Evolutionary conservation across 108 stramenopile species (phyloP).

Genomic region (Nitzschia sp.): DNA sequence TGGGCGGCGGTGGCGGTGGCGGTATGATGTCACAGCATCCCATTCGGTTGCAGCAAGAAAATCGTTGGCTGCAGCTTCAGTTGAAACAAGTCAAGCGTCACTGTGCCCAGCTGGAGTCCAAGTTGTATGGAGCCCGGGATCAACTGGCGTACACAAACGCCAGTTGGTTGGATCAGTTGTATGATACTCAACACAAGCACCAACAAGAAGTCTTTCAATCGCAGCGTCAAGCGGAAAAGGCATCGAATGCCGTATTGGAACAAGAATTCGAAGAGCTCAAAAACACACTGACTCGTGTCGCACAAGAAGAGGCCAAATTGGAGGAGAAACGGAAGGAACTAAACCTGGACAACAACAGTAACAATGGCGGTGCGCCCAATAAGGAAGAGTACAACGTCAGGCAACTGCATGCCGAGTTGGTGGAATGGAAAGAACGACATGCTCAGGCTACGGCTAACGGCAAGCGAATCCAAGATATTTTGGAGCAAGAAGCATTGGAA

Average conservation of each 20-base stretch:
- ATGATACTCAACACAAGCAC: slow-evolving; percentile 7
- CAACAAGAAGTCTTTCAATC: slow-evolving; percentile 10
- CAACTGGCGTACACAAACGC: slow-evolving; percentile 15
- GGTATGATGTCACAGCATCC: background rate
- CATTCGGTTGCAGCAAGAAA: slow-evolving; percentile 8
- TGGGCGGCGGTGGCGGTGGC: background rate
- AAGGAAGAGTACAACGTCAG: background rate
- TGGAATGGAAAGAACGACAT: slow-evolving; percentile 13
- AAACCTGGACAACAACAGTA: background rate
- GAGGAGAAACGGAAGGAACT: background rate
- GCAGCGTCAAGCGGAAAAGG: slow-evolving; percentile 13
- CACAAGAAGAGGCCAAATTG: background rate
- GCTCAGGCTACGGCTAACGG: slow-evolving; percentile 6
- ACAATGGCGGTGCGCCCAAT: background rate
- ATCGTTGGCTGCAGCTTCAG: slow-evolving; percentile 7
- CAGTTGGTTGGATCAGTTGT: slow-evolving; percentile 18
- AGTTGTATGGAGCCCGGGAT: slow-evolving; percentile 8
- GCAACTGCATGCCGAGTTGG: background rate
- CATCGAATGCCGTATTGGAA: slow-evolving; percentile 13
- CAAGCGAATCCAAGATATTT: slow-evolving; percentile 12
- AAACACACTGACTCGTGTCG: background rate
- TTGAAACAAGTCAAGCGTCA: background rate
- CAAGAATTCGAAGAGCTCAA: slow-evolving; percentile 6
- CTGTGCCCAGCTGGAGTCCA: slow-evolving; percentile 3
- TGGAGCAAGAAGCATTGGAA: slow-evolving; percentile 7